Evolutionary conservation across 441 rosid genomes (phyloP).

Genomic region (Syzygium malaccense): DNA sequence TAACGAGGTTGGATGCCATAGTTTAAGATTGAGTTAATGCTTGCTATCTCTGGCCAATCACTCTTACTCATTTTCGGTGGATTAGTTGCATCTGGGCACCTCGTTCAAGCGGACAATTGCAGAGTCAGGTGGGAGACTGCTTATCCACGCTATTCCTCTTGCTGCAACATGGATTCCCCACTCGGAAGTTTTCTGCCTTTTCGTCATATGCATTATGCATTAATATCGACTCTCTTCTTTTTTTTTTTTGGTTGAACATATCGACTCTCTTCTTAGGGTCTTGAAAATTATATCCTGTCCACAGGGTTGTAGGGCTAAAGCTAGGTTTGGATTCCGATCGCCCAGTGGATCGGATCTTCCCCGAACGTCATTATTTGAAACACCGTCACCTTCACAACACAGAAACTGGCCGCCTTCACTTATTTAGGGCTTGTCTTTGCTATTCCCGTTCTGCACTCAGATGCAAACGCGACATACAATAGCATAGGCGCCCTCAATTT

Average conservation of each 20-base stretch:
- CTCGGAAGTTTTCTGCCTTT: background rate
- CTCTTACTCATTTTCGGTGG: background rate
- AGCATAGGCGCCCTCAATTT: background rate
- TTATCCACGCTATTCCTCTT: slow-evolving; percentile 76
- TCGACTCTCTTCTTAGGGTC: background rate
- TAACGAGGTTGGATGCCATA: background rate
- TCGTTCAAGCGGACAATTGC: slow-evolving; percentile 49
- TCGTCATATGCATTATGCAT: accelerated
- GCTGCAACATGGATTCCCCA: slow-evolving; percentile 56
- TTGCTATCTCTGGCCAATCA: background rate
- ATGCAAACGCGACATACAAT: background rate
- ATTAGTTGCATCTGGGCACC: background rate
- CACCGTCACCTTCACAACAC: background rate
- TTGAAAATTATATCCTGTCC: background rate
- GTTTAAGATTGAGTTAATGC: background rate
- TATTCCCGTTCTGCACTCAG: background rate
- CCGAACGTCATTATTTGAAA: background rate
- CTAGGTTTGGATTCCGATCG: background rate
- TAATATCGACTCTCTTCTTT: background rate
- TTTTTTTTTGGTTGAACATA: too few relatives aligned
- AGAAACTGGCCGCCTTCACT: background rate
- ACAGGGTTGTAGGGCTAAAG: background rate
- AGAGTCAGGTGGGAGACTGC: slow-evolving; percentile 70
- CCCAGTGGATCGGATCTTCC: background rate
- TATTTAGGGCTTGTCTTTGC: background rate